These are phyloP conservation scores for Fusarium multiceps DNA, from an alignment of 2,329 filamentous ascomycete species.

Conservation along the genomic window DNA sequence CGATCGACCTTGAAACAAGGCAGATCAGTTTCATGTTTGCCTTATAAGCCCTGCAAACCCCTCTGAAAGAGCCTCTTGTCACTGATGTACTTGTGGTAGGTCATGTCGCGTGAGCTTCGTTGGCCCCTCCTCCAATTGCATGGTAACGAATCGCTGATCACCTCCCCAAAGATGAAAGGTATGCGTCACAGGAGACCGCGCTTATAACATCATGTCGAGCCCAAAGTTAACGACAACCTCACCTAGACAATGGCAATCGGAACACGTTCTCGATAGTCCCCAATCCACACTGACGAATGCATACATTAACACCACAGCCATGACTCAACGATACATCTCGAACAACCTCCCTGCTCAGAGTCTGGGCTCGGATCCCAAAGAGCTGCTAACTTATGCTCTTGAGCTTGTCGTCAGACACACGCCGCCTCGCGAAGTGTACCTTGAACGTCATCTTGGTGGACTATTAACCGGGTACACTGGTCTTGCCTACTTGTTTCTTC, in stretches of 20 bases:
- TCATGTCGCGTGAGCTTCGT: slow-evolving; percentile 33
- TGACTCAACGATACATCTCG: slow-evolving; percentile 50
- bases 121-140: slow-evolving; percentile 31
- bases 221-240: slow-evolving; percentile 24
- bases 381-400: slow-evolving; percentile 50
- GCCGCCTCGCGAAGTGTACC: slow-evolving; percentile 53
- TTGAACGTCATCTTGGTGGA: slow-evolving; percentile 55
- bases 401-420: slow-evolving; percentile 52
- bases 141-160: slow-evolving; percentile 34
- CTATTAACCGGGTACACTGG: slow-evolving; percentile 66
- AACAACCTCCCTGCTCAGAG: slow-evolving; percentile 50
- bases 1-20: slow-evolving; percentile 15
- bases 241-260: slow-evolving; percentile 7
- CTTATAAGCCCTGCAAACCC: neutral
- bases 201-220: slow-evolving; percentile 27
- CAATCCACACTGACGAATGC: slow-evolving; percentile 2
- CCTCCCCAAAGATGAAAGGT: slow-evolving; percentile 33
- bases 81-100: slow-evolving; percentile 19
- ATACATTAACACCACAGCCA: slow-evolving; percentile 16
- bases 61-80: slow-evolving; percentile 1
- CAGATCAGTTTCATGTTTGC: slow-evolving; percentile 7
- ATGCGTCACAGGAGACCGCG: slow-evolving; percentile 35
- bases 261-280: slow-evolving; percentile 3
- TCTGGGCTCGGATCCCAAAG: slow-evolving; percentile 43
- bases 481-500: slow-evolving; percentile 66